These are phyloP conservation scores for Pyrenula aspistea DNA, from an alignment of 495 filamentous ascomycete genomes.

Conservation along the genomic window DNA sequence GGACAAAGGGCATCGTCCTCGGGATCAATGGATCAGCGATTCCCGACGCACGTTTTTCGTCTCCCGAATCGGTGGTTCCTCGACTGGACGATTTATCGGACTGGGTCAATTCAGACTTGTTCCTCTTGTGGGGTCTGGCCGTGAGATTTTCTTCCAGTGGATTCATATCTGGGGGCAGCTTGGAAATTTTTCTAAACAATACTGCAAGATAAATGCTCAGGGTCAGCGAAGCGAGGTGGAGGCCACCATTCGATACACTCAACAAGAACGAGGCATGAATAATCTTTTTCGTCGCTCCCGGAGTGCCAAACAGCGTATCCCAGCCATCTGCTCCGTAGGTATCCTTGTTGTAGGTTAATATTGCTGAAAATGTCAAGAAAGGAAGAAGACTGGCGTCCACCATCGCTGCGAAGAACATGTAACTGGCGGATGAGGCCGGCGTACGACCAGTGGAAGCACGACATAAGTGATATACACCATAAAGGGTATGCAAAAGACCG, in stretches of 20 bases:
- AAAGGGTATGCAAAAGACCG: constrained; percentile 55
- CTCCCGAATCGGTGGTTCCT: constrained; percentile 40
- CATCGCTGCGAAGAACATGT: constrained; percentile 66
- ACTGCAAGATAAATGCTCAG: constrained; percentile 60
- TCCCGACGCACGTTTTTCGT: constrained; percentile 34
- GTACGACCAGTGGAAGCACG: constrained; percentile 55
- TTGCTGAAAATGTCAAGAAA: constrained; percentile 62
- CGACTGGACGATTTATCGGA: constrained; percentile 23
- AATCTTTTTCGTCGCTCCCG: constrained; percentile 37
- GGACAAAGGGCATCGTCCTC: constrained; percentile 61
- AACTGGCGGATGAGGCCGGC: constrained; percentile 67
- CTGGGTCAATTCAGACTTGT: constrained; percentile 56
- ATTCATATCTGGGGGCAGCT: constrained; percentile 83
- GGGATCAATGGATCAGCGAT: constrained; percentile 44
- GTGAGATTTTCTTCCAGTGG: constrained; percentile 80
- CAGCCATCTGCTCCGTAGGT: constrained; percentile 38
- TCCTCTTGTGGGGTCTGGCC: constrained; percentile 62
- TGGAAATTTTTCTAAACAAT: constrained; percentile 68
- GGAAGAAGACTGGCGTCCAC: constrained; percentile 63
- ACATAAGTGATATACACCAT: constrained; percentile 66
- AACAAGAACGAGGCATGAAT: constrained; percentile 50
- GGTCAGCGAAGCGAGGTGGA: constrained; percentile 58
- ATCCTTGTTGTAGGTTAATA: constrained; percentile 37
- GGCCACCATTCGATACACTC: constrained; percentile 43
- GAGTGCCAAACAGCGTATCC: constrained; percentile 45